Evolutionary conservation across 192 early-diverging fungal species (phyloP).

Genomic region (Coemansia sp.): DNA sequence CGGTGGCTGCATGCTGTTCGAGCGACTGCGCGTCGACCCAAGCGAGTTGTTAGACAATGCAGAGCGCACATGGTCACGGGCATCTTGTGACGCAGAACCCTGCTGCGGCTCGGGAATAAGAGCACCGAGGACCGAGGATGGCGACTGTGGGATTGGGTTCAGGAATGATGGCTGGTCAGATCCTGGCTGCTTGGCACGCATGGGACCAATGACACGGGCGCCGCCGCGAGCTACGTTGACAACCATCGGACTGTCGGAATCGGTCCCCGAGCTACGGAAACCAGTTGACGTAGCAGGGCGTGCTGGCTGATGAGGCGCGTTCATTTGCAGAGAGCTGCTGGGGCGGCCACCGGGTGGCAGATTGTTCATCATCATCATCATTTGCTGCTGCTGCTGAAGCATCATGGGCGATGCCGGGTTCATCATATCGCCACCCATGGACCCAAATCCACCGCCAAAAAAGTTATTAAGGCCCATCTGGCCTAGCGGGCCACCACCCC

Average conservation of each 20-base stretch:
- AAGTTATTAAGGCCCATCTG: conserved; percentile 29
- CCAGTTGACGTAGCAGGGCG: conserved; percentile 42
- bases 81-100: neutral
- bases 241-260: conserved; percentile 26
- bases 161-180: conserved; percentile 25
- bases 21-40: conserved; percentile 32
- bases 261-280: conserved; percentile 18
- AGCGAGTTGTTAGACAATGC: conserved; percentile 44
- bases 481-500: conserved; percentile 21
- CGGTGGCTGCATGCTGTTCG: conserved; percentile 38
- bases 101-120: conserved; percentile 11
- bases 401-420: conserved; percentile 26
- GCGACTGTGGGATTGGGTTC: conserved; percentile 52
- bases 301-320: conserved; percentile 15
- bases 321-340: conserved; percentile 42
- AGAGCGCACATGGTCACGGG: conserved; percentile 30
- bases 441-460: conserved; percentile 49
- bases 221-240: conserved; percentile 51
- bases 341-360: conserved; percentile 23
- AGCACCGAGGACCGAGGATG: conserved; percentile 36
- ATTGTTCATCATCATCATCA: conserved; percentile 9
- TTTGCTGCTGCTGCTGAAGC: conserved; percentile 26
- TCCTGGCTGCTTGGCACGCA: conserved; percentile 35
- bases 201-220: conserved; percentile 48
- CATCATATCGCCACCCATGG: conserved; percentile 31